Evolutionary conservation across 2,329 filamentous ascomycete genomes (phyloP).

Genomic region (Aspergillus melleus): DNA sequence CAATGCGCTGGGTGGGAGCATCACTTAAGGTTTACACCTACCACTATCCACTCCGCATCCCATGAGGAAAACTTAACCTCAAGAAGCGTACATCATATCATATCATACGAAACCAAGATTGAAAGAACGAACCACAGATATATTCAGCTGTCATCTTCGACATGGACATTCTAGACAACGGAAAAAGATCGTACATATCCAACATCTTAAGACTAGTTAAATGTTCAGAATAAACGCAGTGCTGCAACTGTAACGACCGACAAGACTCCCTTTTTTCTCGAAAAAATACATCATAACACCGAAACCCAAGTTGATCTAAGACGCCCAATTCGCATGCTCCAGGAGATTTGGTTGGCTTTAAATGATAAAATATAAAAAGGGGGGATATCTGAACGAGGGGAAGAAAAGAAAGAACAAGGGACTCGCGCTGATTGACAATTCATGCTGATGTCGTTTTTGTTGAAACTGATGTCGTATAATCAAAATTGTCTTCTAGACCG

Average conservation of each 20-base stretch:
- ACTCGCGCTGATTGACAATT: background rate
- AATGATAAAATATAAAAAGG: background rate
- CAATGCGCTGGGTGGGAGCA: background rate
- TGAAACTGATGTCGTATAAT: constrained; percentile 3
- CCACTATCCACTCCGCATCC: background rate
- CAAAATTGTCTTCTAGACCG: constrained; percentile 14
- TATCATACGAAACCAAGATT: background rate
- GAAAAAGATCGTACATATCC: background rate
- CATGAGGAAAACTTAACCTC: background rate
- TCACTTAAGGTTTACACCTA: too few species aligned
- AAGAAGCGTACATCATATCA: background rate
- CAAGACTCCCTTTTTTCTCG: constrained; percentile 1
- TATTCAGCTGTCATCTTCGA: background rate
- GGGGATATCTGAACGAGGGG: background rate
- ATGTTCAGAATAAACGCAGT: constrained; percentile 1
- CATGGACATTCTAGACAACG: background rate
- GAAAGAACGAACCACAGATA: background rate
- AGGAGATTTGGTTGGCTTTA: constrained; percentile 1
- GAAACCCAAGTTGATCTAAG: constrained; percentile 25
- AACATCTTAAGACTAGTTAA: background rate
- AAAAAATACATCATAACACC: constrained; percentile 22
- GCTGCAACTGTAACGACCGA: constrained; percentile 5
- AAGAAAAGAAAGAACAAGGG: background rate
- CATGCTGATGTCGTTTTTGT: background rate
- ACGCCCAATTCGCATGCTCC: constrained; percentile 18